Evolutionary conservation across 2,329 filamentous ascomycete genomes (phyloP).

Genomic region (Diaporthe sp.): DNA sequence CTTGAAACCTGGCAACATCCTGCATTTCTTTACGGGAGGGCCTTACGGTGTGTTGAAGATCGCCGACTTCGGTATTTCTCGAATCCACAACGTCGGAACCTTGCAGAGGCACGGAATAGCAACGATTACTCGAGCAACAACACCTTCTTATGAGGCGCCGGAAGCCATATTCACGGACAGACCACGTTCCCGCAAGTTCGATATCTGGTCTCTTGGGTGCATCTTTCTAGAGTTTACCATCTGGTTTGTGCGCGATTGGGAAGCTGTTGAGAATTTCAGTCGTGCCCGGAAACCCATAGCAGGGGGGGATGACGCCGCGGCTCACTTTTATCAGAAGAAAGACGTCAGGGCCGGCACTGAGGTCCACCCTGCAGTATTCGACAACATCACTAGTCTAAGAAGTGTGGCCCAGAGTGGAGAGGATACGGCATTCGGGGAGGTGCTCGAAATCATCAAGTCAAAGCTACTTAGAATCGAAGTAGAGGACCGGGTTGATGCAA

Average conservation of each 20-base stretch:
- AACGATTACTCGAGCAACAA: background rate
- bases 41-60: no score
- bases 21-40: no score
- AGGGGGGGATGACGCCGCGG: no score
- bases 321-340: background rate
- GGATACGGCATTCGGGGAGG: background rate
- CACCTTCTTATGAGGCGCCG: background rate
- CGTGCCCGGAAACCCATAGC: no score
- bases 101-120: background rate
- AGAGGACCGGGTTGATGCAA: background rate
- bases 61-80: background rate
- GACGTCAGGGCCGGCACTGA: no score
- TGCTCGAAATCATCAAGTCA: background rate
- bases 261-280: background rate
- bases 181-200: background rate
- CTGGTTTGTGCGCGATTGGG: background rate
- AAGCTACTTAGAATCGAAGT: background rate
- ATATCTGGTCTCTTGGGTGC: background rate
- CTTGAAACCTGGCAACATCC: background rate
- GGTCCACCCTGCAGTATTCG: background rate
- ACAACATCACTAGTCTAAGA: background rate
- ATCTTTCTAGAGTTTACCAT: background rate
- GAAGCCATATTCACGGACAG: background rate
- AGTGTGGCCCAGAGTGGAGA: background rate
- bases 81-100: background rate